Evolutionary conservation across 1,284 basidiomycete genomes (phyloP), one percentile per base, ranked within the genome.

Genomic region (Vanrija sp.): DNA sequence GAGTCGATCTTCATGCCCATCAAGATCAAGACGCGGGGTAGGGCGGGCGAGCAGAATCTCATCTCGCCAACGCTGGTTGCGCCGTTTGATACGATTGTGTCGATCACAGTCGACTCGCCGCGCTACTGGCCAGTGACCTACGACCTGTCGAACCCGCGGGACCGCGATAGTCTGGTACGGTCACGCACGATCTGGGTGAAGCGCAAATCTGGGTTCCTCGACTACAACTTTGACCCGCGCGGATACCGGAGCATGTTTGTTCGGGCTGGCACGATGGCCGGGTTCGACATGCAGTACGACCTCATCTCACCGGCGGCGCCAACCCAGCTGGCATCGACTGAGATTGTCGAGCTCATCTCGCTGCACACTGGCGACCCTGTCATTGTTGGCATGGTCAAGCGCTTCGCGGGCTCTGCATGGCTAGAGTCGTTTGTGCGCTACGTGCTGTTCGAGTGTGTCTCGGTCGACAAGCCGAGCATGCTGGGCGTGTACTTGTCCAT

Each of bases 91-190:
- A 84, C 83, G 49, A 79, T 97, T 15, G 77, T 84, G 43, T 86
- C 86, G 0, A 87, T 98, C 60, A 82, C 86, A 49, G 85, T 93
- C 39, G 92, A 95, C 68, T 94, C 90, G 0, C 90, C 90, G 6
- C 84, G 95, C 12, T 98, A 98, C 75, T 97, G 92, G 89, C 88
- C 91, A 0, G 88, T 93, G 74, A 84, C 86, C 55, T 81, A 95
- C 43, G 87, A 93, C 65, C 82, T 90, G 23, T 81, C 83, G 43
- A 79, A 84, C 49, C 80, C 84, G 4, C 81, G 80, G n/a, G 87
- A 93, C 71, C 82, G 83, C 48, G 82, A 83, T 42, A 81, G 81
- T 7, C 81, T 96, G 29, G 76, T 94, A 34, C 81, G 80, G 43
- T 87, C 83, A 54, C 87, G 91, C 63, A 94, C 89, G 0, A 79